phyloP scores from a whole-genome alignment of 805 yeast genomes.

The Maudiozyma serrabonitensis region DNA sequence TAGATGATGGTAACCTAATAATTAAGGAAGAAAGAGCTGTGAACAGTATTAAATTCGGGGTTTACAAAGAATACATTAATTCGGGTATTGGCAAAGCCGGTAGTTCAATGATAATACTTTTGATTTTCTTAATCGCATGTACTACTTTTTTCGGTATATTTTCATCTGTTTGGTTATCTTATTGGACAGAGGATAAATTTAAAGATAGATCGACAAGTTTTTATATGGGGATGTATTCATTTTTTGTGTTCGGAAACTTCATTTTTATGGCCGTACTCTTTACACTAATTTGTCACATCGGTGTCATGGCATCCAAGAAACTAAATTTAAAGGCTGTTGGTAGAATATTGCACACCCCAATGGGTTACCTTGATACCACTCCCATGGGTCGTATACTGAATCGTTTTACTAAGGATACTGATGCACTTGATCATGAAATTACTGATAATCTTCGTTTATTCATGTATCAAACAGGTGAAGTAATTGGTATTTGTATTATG shows the following conservation, averaged over 20 bases:
- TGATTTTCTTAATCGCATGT: constrained; percentile 15
- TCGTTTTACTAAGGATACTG: constrained; percentile 82
- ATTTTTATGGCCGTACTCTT: constrained; percentile 34
- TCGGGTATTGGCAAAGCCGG: constrained; percentile 45
- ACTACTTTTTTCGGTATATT: constrained; percentile 26
- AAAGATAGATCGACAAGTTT: constrained; percentile 37
- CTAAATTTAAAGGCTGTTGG: constrained; percentile 55
- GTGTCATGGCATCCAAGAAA: constrained; percentile 40
- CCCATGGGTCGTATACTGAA: constrained; percentile 83
- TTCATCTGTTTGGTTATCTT: constrained; percentile 60
- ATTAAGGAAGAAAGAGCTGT: constrained; percentile 50
- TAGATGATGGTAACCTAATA: constrained; percentile 32
- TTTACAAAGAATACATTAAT: constrained; percentile 42
- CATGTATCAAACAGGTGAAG: constrained; percentile 41
- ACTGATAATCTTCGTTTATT: constrained; percentile 59
- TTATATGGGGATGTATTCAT: constrained; percentile 69
- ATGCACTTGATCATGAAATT: constrained; percentile 71
- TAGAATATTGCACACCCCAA: constrained; percentile 63
- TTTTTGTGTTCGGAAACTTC: constrained; percentile 41
- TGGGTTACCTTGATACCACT: constrained; percentile 75
- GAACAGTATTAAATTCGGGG: constrained; percentile 39
- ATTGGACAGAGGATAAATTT: constrained; percentile 63
- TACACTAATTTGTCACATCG: constrained; percentile 31
- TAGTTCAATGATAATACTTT: constrained; percentile 14
- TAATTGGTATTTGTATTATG: constrained; percentile 56